These are phyloP conservation scores for Beverwykella pulmonaria DNA, from an alignment of 495 filamentous ascomycete species.

Conservation along the genomic window DNA sequence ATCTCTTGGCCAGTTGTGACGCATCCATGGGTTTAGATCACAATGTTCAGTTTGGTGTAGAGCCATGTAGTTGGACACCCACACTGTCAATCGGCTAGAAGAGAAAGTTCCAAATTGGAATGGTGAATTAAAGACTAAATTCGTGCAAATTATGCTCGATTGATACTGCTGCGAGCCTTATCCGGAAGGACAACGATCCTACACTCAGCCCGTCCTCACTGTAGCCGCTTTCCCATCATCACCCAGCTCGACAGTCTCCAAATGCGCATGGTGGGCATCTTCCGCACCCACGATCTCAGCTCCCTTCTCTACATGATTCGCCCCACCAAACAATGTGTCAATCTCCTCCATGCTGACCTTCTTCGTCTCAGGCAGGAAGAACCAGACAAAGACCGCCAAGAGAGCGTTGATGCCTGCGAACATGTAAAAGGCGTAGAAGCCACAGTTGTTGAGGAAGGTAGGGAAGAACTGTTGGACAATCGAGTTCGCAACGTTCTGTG, in stretches of 20 bases:
- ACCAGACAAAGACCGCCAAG: conserved; percentile 71
- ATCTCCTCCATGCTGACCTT: conserved; percentile 67
- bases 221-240: conserved; percentile 8
- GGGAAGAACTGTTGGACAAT: conserved; percentile 71
- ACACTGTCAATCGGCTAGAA: no score
- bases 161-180: background rate
- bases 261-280: conserved; percentile 17
- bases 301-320: conserved; percentile 61
- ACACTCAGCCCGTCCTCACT: background rate
- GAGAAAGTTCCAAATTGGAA: no score
- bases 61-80: no score
- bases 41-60: no score
- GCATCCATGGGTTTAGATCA: no score
- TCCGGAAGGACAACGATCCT: background rate
- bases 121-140: no score
- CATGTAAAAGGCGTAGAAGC: conserved; percentile 58
- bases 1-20: no score
- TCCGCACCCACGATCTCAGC: conserved; percentile 34
- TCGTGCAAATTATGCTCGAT: no score
- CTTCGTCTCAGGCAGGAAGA: conserved; percentile 76
- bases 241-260: conserved; percentile 7
- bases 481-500: conserved; percentile 66
- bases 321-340: conserved; percentile 61
- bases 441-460: conserved; percentile 60
- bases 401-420: conserved; percentile 59